Percentiles rank a stretch among this genome's conserved stretches.
Evolutionary conservation across 257 asterid genomes (phyloP).

Genomic region (Ajuga chamaepitys): DNA sequence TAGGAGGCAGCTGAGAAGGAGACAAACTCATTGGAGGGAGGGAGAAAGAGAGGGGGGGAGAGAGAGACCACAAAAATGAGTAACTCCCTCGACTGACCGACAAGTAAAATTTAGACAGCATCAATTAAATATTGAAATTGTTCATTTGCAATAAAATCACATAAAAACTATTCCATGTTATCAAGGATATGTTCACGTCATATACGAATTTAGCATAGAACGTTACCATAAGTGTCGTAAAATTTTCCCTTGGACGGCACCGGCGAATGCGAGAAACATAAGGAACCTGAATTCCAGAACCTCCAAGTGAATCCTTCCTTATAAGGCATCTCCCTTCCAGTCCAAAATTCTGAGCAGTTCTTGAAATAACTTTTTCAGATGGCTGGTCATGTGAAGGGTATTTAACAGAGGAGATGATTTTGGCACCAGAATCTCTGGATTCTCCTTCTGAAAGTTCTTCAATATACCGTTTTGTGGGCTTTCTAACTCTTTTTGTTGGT

Average conservation of each 20-base stretch:
- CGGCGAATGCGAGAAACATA: constrained; percentile 77
- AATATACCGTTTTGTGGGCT: constrained; percentile 84
- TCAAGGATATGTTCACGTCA: background rate
- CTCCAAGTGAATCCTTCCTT: constrained; percentile 81
- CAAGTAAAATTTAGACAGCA: background rate
- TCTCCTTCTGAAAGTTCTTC: constrained; percentile 88
- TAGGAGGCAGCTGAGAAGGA: background rate
- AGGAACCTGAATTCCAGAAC: constrained; percentile 81
- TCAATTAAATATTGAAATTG: constrained; percentile 2
- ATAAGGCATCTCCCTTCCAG: constrained; percentile 44
- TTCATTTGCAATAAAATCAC: constrained; percentile 1
- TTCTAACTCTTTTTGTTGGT: constrained; percentile 75
- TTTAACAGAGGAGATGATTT: constrained; percentile 26
- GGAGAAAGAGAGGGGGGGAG: background rate
- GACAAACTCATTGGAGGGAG: background rate
- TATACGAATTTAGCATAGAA: constrained; percentile 9
- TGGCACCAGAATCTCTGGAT: constrained; percentile 52
- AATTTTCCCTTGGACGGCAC: constrained; percentile 89
- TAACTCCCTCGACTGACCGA: constrained; percentile 2
- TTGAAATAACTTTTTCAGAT: constrained; percentile 25
- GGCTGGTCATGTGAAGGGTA: constrained; percentile 23
- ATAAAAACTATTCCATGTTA: background rate
- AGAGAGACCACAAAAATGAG: background rate
- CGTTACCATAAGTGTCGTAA: constrained; percentile 67
- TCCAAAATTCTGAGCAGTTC: constrained; percentile 36